These are phyloP conservation scores for Hansenula sp. DNA, from an alignment of 1,139 yeast genomes.

Conservation along the genomic window DNA sequence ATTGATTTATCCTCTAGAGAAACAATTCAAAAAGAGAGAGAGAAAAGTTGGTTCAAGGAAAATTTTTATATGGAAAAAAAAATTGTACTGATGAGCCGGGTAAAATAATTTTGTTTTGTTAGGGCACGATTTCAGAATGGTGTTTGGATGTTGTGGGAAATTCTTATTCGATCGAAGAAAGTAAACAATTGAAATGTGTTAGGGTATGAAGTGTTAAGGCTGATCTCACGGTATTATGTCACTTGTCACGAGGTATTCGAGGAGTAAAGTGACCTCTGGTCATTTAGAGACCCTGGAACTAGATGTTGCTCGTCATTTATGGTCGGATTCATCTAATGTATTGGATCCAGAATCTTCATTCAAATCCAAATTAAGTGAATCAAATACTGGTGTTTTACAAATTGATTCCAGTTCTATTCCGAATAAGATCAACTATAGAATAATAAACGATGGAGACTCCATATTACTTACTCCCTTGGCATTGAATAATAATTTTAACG, in stretches of 20 bases:
- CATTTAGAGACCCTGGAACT: constrained; percentile 9
- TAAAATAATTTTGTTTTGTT: too few relatives aligned
- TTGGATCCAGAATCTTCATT: constrained; percentile 15
- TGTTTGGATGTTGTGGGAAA: neutral
- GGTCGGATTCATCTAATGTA: constrained; percentile 9
- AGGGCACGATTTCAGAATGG: neutral
- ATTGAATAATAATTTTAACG: constrained; percentile 17
- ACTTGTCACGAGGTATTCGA: neutral
- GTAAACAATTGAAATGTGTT: neutral
- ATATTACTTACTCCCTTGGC: constrained; percentile 18
- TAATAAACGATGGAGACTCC: constrained; percentile 14
- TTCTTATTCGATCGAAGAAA: neutral
- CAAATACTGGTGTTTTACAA: constrained; percentile 10
- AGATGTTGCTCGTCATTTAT: constrained; percentile 20
- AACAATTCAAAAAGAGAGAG: neutral
- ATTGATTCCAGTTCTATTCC: constrained; percentile 7
- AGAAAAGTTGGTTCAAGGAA: neutral
- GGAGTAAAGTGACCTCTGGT: constrained; percentile 1
- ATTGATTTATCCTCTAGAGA: too few relatives aligned
- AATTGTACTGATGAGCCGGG: neutral
- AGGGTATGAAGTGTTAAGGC: neutral
- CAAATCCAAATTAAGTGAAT: constrained; percentile 10
- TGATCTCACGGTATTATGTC: neutral
- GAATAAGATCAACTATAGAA: constrained; percentile 11
- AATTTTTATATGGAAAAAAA: neutral